phyloP scores from a whole-genome alignment of 2,329 filamentous ascomycete species.

The Beauveria australis region DNA sequence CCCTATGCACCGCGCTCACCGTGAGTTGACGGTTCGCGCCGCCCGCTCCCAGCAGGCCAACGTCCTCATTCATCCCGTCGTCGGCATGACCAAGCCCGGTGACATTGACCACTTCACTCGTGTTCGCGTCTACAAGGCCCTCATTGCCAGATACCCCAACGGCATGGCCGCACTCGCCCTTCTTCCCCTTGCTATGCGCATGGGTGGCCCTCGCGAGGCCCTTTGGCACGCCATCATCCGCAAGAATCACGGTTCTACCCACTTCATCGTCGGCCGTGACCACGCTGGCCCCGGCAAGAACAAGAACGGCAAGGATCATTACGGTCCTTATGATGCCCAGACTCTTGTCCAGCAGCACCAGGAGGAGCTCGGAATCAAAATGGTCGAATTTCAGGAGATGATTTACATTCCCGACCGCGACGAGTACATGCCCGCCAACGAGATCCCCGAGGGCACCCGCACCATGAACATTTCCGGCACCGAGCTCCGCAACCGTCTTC shows the following conservation, averaged over 20 bases:
- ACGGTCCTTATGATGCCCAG: slow-evolving; percentile 96
- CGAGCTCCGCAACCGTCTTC: slow-evolving; percentile 85
- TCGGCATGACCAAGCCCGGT: slow-evolving; percentile 96
- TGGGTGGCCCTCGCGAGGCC: slow-evolving; percentile 96
- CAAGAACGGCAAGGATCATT: slow-evolving; percentile 93
- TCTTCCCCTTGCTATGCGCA: slow-evolving; percentile 93
- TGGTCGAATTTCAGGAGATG: slow-evolving; percentile 99
- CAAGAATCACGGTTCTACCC: slow-evolving; percentile 97
- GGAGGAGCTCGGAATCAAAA: slow-evolving; percentile 94
- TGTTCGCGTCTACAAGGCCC: slow-evolving; percentile 95
- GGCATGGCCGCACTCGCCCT: slow-evolving; percentile 97
- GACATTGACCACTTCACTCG: slow-evolving; percentile 99
- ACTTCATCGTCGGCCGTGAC: slow-evolving; percentile 98
- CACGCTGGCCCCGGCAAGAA: slow-evolving; percentile 98
- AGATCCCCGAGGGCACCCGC: slow-evolving; percentile 74
- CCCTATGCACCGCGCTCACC: slow-evolving; percentile 97
- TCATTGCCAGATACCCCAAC: slow-evolving; percentile 94
- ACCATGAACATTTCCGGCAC: slow-evolving; percentile 83
- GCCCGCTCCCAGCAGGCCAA: slow-evolving; percentile 95
- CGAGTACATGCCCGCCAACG: slow-evolving; percentile 89
- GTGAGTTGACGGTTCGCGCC: slow-evolving; percentile 94
- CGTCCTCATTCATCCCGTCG: slow-evolving; percentile 97
- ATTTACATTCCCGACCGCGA: slow-evolving; percentile 96
- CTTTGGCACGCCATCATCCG: slow-evolving; percentile 99
- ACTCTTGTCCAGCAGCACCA: slow-evolving; percentile 93